Evolutionary conservation across 1,139 yeast species (phyloP), one percentile per base, ranked within the genome.

Genomic region (Blastobotrys indianensis): DNA sequence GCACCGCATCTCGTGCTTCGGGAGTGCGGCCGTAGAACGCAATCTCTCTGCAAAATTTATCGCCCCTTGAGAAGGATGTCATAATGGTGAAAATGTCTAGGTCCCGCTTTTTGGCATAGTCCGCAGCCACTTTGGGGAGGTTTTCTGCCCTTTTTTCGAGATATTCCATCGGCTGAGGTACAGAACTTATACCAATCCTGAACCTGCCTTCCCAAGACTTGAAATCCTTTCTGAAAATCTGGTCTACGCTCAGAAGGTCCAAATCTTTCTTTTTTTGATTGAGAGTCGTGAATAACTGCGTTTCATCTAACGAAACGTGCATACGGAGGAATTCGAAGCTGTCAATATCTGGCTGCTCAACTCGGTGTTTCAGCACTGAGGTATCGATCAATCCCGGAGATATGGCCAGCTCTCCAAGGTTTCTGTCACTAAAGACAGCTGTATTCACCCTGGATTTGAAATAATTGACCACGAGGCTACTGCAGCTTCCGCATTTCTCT

Each of bases 321-420:
- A 29, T 20, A 25, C 32, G 16, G 15, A 37, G 25, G 16, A 37
- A 32, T 17, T 37, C 32, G 64, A 0, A 80, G 81, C 29, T 65
- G 59, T 1, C 60, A 47, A 60, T 86, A 95, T 31, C 42, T 1
- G 70, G 72, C 2, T 61, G 60, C 51, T 80, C 85, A 6, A 75
- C 77, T 60, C 81, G 81, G 40, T 70, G 71, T 3, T 74, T 67
- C 72, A 86, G 68, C 51, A 80, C 79, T 9, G 79, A 64, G 0
- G 96, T 86, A 57, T 88, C 97, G 9, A 83, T 69, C 38, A 86
- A 60, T 34, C 84, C 73, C 0, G 97, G 94, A 1, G 83, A 80
- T 46, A 82, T 57, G 6, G 82, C 70, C 29, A 86, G 66, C 40
- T 67, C 63, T 1, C 75, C 66, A 2, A 79, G 61, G n/a, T 72